A percentile compares a stretch with the other conserved stretches of the same genome.
phyloP scores from a whole-genome alignment of 768 basidiomycete species.

The Naganishia randhawae region DNA sequence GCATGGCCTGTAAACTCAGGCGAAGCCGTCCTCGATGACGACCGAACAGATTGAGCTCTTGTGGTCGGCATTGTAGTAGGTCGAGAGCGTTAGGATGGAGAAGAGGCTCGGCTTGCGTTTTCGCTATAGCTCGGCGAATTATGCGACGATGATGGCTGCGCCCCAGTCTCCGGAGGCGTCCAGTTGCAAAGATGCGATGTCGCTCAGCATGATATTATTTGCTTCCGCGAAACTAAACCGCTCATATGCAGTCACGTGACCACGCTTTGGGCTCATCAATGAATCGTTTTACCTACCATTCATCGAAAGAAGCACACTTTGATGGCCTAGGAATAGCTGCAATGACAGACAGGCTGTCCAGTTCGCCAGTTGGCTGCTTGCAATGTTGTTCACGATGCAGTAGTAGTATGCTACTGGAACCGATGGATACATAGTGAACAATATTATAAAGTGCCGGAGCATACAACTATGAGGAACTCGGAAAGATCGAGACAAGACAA shows the following conservation, averaged over 20 bases:
- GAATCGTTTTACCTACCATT: too few relatives aligned
- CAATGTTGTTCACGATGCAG: too few relatives aligned
- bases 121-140: background rate
- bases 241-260: background rate
- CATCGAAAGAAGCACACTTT: too few relatives aligned
- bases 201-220: slow-evolving; percentile 4
- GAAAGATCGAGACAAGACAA: background rate
- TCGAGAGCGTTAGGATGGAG: background rate
- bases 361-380: too few relatives aligned
- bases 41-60: slow-evolving; percentile 19
- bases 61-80: slow-evolving; percentile 5
- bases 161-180: too few relatives aligned
- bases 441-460: background rate
- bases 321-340: too few relatives aligned
- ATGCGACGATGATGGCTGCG: background rate
- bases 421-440: background rate
- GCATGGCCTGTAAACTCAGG: background rate
- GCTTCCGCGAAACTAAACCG: slow-evolving; percentile 3
- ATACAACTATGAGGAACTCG: background rate
- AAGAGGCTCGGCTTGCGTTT: background rate
- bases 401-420: too few relatives aligned
- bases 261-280: background rate
- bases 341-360: too few relatives aligned
- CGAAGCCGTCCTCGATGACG: slow-evolving; percentile 12
- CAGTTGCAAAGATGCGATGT: background rate